Evolutionary conservation across 2,329 filamentous ascomycete genomes (phyloP).

Genomic region (Aureobasidium vineae): DNA sequence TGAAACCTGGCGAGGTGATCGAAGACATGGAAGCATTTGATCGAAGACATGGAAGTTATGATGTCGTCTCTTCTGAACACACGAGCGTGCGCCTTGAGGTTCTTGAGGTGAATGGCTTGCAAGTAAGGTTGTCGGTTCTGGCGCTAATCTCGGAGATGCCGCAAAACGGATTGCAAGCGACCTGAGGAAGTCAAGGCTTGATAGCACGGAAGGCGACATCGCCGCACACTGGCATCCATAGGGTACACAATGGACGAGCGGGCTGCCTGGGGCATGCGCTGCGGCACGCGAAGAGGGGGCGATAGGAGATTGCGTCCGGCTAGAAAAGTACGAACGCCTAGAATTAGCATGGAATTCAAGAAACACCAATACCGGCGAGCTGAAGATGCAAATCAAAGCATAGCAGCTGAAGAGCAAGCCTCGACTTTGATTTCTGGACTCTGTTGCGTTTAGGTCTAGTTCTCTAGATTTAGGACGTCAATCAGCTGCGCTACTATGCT

Average conservation of each 20-base stretch:
- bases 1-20: slow-evolving; percentile 7
- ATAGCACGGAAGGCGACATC: not conserved
- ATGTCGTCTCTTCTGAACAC: not conserved
- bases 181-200: not conserved
- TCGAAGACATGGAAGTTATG: slow-evolving; percentile 1
- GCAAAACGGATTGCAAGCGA: not conserved
- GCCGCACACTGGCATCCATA: not conserved
- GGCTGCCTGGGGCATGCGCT: not conserved
- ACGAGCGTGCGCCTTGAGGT: not conserved
- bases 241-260: not conserved
- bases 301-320: not conserved
- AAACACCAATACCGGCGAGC: not conserved
- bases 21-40: slow-evolving; percentile 2
- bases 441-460: not conserved
- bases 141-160: not conserved
- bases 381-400: not conserved
- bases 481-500: not conserved
- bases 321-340: not conserved
- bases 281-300: not conserved
- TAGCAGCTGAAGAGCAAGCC: not conserved
- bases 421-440: not conserved
- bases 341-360: not conserved
- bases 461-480: not conserved
- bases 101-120: not conserved
- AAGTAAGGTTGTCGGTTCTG: not conserved